These are phyloP conservation scores for Chytriomyces sp. DNA, from an alignment of 192 early-diverging fungal genomes.

Conservation along the genomic window DNA sequence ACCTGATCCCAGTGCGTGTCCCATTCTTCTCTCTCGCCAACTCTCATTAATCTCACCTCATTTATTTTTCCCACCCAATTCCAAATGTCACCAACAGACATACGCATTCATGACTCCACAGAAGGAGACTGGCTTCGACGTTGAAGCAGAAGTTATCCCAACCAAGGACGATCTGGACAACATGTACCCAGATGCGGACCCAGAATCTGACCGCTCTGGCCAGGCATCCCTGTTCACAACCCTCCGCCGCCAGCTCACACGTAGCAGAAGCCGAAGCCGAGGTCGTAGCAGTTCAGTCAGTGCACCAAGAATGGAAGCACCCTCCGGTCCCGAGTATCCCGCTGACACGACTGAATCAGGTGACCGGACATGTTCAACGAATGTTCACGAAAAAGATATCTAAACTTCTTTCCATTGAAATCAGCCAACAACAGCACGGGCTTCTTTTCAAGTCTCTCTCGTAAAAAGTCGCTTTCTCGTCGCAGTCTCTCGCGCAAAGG, in stretches of 20 bases:
- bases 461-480: background rate
- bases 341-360: no score
- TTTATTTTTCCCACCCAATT: no score
- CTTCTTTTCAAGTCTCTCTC: background rate
- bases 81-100: constrained; percentile 32
- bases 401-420: no score
- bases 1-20: constrained; percentile 44
- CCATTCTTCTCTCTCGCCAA: no score
- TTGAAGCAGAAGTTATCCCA: constrained; percentile 27
- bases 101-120: constrained; percentile 54
- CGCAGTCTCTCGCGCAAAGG: background rate
- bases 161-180: constrained; percentile 43
- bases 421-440: background rate
- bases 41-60: no score
- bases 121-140: constrained; percentile 43
- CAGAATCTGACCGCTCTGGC: constrained; percentile 28
- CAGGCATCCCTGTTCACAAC: constrained; percentile 28
- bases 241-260: constrained; percentile 8
- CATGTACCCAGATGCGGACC: constrained; percentile 35
- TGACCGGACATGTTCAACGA: no score
- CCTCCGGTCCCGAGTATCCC: no score
- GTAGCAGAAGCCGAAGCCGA: background rate
- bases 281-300: no score
- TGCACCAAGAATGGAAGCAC: no score
- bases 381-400: no score